A percentile compares a stretch with the other conserved stretches of the same genome.
Evolutionary conservation across 306 rosid species (phyloP).

Genomic region (Lotus japonicus): DNA sequence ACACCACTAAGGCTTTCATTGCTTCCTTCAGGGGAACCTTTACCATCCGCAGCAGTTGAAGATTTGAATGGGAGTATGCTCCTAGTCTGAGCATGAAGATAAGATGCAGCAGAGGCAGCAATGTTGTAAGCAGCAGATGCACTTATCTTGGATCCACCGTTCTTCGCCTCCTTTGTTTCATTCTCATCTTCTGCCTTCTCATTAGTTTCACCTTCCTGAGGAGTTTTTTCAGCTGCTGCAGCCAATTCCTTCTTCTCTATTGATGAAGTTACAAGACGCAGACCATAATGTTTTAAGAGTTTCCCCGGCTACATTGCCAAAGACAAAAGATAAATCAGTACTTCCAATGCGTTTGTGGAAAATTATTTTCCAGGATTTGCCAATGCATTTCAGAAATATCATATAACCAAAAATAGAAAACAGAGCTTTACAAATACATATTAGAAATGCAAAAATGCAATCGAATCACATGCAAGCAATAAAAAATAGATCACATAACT

Average conservation of each 20-base stretch:
- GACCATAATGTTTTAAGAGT: slow-evolving; percentile 49
- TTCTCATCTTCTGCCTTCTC: slow-evolving; percentile 30
- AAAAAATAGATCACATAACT: neutral
- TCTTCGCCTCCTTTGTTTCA: slow-evolving; percentile 29
- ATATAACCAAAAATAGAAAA: neutral
- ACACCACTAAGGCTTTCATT: slow-evolving; percentile 21
- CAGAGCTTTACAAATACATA: neutral
- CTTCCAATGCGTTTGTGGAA: neutral
- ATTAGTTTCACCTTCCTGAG: slow-evolving; percentile 32
- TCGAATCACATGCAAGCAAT: neutral
- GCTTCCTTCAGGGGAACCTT: slow-evolving; percentile 30
- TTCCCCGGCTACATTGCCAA: slow-evolving; percentile 64
- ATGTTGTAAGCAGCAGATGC: slow-evolving; percentile 63
- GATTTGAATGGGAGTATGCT: slow-evolving; percentile 74
- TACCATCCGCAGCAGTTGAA: slow-evolving; percentile 31
- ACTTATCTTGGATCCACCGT: slow-evolving; percentile 43
- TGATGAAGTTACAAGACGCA: slow-evolving; percentile 68
- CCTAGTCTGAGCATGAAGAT: slow-evolving; percentile 63
- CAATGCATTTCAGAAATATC: neutral
- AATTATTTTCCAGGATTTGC: neutral
- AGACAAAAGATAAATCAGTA: slow-evolving; percentile 6
- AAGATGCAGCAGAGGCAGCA: slow-evolving; percentile 92
- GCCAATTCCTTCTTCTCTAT: slow-evolving; percentile 59
- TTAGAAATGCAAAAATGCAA: neutral
- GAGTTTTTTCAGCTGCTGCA: slow-evolving; percentile 41